Conservation (phyloP, 129 eudicot species). For the Apium graveolens region DNA sequence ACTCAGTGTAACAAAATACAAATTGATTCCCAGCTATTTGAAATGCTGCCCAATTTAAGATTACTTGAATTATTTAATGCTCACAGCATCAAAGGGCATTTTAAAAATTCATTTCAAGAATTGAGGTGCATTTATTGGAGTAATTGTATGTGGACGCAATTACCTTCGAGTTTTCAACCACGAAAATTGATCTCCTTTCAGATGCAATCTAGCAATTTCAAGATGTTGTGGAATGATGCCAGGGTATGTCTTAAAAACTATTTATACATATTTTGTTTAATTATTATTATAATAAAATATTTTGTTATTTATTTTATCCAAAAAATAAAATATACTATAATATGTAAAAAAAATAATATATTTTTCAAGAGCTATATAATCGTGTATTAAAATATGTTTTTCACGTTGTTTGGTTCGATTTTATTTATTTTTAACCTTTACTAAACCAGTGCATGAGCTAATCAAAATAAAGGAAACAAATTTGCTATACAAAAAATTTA, state of each 20-base stretch:
- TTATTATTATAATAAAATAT: too few species aligned
- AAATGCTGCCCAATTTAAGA: not conserved
- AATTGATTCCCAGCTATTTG: not conserved
- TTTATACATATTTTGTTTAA: too few species aligned
- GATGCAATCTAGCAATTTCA: not conserved
- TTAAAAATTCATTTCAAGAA: not conserved
- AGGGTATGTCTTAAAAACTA: not conserved
- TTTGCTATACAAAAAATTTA: too few species aligned
- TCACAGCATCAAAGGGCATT: not conserved
- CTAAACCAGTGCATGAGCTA: too few species aligned
- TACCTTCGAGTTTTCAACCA: not conserved
- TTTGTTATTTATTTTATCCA: too few species aligned
- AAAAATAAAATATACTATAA: too few species aligned
- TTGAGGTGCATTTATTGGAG: not conserved
- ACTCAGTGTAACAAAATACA: not conserved
- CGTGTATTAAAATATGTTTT: too few species aligned
- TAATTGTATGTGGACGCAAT: not conserved
- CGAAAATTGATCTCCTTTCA: not conserved
- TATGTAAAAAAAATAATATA: too few species aligned
- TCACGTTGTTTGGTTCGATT: too few species aligned
- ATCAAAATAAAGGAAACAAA: too few species aligned
- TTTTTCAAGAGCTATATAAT: too few species aligned
- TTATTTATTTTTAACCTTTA: too few species aligned
- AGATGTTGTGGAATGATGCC: not conserved
- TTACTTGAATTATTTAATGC: not conserved